Conservation (phyloP, 2,329 filamentous ascomycete species). For the Nakataea oryzae region DNA sequence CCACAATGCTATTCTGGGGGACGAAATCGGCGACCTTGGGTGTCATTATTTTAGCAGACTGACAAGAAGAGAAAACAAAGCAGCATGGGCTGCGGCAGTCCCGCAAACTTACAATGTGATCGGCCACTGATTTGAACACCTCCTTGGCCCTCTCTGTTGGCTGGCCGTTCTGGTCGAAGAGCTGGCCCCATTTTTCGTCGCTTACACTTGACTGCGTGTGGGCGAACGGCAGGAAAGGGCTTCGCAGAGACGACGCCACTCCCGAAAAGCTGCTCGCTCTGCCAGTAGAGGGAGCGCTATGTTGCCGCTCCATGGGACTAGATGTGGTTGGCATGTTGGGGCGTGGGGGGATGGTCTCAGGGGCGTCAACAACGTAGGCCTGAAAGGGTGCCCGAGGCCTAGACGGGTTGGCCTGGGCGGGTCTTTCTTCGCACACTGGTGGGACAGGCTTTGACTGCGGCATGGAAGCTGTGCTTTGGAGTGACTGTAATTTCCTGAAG, state of each 20-base stretch:
- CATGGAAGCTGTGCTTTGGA: background rate
- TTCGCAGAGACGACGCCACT: background rate
- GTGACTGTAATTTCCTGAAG: background rate
- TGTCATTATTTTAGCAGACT: background rate
- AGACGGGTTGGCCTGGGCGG: background rate
- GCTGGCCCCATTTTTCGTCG: conserved; percentile 48
- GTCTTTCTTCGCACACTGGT: background rate
- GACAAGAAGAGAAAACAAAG: background rate
- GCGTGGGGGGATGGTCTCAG: background rate
- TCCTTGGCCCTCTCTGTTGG: conserved; percentile 60
- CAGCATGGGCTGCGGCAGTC: background rate
- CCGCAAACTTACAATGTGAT: conserved; percentile 52
- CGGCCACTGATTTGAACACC: conserved; percentile 62
- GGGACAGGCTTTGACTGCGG: background rate
- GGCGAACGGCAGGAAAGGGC: background rate
- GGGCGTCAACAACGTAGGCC: background rate
- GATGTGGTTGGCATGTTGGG: background rate
- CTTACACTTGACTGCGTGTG: background rate
- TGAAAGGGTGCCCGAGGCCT: background rate
- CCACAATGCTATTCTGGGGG: conserved; percentile 57
- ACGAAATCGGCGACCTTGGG: conserved; percentile 56
- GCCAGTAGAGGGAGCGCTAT: background rate
- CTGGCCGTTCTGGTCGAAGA: conserved; percentile 59
- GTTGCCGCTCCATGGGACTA: background rate
- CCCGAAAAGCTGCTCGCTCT: background rate